Evolutionary conservation across 768 basidiomycete species (phyloP).

Genomic region (Sistotremastrum suecicum): DNA sequence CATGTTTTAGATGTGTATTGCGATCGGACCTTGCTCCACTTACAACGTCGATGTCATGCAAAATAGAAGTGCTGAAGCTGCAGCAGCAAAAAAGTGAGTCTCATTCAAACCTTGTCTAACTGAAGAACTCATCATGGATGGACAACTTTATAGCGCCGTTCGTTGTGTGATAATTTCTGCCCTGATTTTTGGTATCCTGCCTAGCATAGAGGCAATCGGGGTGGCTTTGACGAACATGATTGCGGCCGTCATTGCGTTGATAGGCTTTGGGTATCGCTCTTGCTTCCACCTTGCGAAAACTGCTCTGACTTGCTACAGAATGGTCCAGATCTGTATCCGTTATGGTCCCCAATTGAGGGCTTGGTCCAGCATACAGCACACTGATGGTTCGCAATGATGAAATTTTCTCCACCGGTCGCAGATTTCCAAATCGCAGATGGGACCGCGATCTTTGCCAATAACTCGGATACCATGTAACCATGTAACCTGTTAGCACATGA

Average conservation of each 20-base stretch:
- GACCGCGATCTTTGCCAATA: no score
- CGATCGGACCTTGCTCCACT: conserved; percentile 38
- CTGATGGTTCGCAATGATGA: no score
- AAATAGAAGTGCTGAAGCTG: conserved; percentile 45
- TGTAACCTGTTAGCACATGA: no score
- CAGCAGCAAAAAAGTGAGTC: conserved; percentile 41
- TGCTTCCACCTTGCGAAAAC: no score
- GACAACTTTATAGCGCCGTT: conserved; percentile 23
- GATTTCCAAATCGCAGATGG: no score
- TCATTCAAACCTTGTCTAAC: neutral
- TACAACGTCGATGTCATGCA: conserved; percentile 51
- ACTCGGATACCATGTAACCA: no score
- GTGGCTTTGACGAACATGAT: conserved; percentile 34
- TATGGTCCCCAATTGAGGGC: no score
- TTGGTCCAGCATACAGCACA: no score
- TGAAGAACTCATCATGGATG: neutral
- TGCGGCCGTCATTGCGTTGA: conserved; percentile 30
- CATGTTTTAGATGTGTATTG: conserved; percentile 34
- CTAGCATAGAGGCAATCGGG: conserved; percentile 39
- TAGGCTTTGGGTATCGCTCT: conserved; percentile 32
- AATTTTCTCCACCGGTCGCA: no score
- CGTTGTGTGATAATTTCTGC: conserved; percentile 30
- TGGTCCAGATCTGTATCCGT: no score
- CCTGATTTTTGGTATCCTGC: conserved; percentile 32
- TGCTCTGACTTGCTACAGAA: no score